Evolutionary conservation across 2,329 filamentous ascomycete genomes (phyloP), one percentile per base, ranked within the genome.

Genomic region (Aspergillus latus): DNA sequence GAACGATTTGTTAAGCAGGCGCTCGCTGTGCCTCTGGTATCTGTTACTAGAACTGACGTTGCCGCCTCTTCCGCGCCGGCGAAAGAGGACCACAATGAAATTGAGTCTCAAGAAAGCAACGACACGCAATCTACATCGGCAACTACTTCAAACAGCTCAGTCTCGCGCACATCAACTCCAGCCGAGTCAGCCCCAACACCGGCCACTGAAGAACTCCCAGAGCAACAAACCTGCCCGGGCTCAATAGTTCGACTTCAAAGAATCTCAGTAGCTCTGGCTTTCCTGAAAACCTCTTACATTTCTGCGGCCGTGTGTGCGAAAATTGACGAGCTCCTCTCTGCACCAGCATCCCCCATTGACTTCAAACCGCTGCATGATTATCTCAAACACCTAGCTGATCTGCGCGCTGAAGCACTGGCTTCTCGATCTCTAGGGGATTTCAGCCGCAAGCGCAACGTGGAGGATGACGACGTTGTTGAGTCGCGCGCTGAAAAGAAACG

Each of bases 1-100:
- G 89, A 94, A 46, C 87, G 84, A 42, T 95, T 96, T 64, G 85
- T 99, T 7, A 83, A 81, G 50, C 88, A 88, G 66, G 83, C 83
- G 2, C 78, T 99, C 4, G 89, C 94, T 64, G 83, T 86, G 4
- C 93, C 94, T 0, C 78, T 96, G 43, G 77, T 90, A 64, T 84
- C 84, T 32, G 79, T 92, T 40, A 87, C 82, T 66, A 80, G 84
- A 45, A 82, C 86, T 54, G 78, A 84, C 39, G 70, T 67, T 37
- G 48, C 62, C 52, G 62, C 64, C 54, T 39, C 44, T 7, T 28
- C 49, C 26, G n/a, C 44, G n/a, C 8, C 36, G 2, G 28, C 45
- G 15, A 49, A 52, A 30, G 49, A 45, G n/a, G 36, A 64, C n/a
- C 59, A 71, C 11, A 64, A 70, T 32, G 68, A 66, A 30, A 46